Conservation (phyloP, 768 basidiomycete genomes). For the Termitomyces sp. region DNA sequence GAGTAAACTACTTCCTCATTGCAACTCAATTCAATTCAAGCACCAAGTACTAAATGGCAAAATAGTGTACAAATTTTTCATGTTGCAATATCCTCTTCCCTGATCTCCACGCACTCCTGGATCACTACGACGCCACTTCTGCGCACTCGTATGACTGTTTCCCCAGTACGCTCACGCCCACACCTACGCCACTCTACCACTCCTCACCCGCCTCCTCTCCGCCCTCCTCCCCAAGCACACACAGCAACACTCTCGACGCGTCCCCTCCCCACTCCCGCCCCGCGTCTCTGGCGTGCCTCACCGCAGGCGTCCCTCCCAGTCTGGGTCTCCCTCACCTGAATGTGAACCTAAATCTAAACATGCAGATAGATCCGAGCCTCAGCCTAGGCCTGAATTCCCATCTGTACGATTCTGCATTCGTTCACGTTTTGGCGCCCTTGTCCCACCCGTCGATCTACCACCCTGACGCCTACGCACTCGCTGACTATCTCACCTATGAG, state of each 20-base stretch:
- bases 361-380: not conserved
- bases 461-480: slow-evolving; percentile 8
- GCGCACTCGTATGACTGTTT: not conserved
- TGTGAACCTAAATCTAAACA: not conserved
- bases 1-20: not conserved
- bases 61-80: slow-evolving; percentile 29
- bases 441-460: slow-evolving; percentile 2
- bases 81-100: slow-evolving; percentile 39
- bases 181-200: no score
- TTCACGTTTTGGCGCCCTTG: not conserved
- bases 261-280: not conserved
- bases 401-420: not conserved
- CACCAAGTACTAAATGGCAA: not conserved
- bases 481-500: slow-evolving; percentile 18
- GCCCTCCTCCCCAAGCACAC: not conserved
- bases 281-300: not conserved
- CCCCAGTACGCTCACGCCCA: not conserved
- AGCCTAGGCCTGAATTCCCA: not conserved
- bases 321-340: not conserved
- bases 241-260: not conserved
- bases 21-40: not conserved
- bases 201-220: not conserved
- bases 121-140: slow-evolving; percentile 32
- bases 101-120: slow-evolving; percentile 41
- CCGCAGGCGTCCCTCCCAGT: no score